phyloP scores from a whole-genome alignment of 352 stramenopile genomes.

The Pythium rishiriense region DNA sequence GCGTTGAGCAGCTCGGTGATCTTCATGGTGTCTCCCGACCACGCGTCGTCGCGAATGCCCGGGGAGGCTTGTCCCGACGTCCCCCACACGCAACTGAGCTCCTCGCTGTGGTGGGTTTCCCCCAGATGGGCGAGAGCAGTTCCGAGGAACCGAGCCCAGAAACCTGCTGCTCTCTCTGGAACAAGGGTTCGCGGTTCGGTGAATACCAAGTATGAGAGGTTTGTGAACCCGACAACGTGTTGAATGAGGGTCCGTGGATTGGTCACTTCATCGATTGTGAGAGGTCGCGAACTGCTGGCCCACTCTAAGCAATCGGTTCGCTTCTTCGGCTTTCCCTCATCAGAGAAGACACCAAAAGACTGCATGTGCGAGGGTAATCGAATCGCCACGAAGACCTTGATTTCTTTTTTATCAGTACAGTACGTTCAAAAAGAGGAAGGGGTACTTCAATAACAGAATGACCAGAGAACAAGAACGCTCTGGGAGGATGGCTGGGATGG shows the following conservation, averaged over 20 bases:
- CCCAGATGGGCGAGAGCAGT: background rate
- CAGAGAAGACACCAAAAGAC: background rate
- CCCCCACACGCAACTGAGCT: slow-evolving; percentile 1
- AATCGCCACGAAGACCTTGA: background rate
- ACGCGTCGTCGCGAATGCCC: background rate
- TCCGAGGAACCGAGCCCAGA: background rate
- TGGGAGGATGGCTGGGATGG: background rate
- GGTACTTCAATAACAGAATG: no score
- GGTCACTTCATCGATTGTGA: background rate
- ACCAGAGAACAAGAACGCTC: background rate
- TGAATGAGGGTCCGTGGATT: background rate
- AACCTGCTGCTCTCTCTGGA: background rate
- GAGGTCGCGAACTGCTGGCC: background rate
- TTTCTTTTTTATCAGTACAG: no score
- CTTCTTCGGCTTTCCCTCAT: background rate
- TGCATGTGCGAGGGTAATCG: background rate
- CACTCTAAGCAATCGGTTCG: background rate
- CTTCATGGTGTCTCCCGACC: slow-evolving; percentile 19
- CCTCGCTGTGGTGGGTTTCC: background rate
- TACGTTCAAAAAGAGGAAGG: no score
- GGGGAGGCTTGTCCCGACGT: no score
- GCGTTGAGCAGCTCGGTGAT: slow-evolving; percentile 38
- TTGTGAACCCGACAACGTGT: background rate
- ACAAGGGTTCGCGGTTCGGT: background rate
- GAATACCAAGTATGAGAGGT: background rate